Conservation (phyloP, 768 basidiomycete genomes). For the Podaxis sp. region DNA sequence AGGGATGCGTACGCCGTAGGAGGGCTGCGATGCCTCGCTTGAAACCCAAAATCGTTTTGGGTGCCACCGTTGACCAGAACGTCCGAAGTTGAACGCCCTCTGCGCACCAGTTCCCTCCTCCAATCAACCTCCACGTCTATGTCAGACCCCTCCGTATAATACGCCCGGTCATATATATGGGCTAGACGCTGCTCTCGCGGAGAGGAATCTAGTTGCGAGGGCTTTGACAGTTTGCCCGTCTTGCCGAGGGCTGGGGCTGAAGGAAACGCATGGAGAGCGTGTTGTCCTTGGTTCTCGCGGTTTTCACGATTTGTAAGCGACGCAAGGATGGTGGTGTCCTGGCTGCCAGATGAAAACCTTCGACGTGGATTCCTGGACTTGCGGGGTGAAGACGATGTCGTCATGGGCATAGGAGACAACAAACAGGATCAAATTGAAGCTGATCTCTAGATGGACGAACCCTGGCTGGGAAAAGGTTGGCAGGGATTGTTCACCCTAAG, state of each 20-base stretch:
- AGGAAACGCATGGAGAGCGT: conserved; percentile 4
- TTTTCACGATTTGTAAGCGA: not conserved
- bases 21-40: conserved; percentile 2
- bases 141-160: conserved; percentile 10
- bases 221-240: not conserved
- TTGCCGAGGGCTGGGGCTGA: not conserved
- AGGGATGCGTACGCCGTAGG: conserved; percentile 69
- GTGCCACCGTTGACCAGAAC: not conserved
- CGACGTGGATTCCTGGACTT: conserved; percentile 7
- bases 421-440: not conserved
- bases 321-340: not conserved
- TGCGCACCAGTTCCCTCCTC: conserved; percentile 2
- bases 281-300: not conserved
- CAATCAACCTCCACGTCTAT: conserved; percentile 2
- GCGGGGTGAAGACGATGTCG: conserved; percentile 2
- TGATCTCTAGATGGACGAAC: not conserved
- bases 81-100: conserved; percentile 5
- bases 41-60: not conserved
- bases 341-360: conserved; percentile 11
- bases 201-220: not conserved
- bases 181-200: conserved; percentile 1
- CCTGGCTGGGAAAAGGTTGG: not conserved
- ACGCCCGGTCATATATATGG: conserved; percentile 4
- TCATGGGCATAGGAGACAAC: not conserved
- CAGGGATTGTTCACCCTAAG: not conserved